Evolutionary conservation across 306 rosid species (phyloP).

Genomic region (Spatholobus suberectus): DNA sequence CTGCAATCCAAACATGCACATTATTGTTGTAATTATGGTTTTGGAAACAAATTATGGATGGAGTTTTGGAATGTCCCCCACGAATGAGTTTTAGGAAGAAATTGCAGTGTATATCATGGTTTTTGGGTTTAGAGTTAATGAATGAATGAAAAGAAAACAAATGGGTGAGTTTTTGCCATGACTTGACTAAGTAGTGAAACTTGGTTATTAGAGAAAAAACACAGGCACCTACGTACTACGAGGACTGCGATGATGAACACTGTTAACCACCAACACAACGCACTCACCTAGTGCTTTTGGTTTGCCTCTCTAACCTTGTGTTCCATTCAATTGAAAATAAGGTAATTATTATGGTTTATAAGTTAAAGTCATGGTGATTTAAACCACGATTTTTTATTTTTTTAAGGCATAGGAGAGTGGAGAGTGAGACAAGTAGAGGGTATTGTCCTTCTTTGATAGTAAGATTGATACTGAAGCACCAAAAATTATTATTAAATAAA

Average conservation of each 20-base stretch:
- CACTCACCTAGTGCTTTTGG: conserved; percentile 20
- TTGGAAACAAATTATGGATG: conserved; percentile 38
- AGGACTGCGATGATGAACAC: conserved; percentile 46
- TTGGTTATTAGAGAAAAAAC: conserved; percentile 34
- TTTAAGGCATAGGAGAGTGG: background rate
- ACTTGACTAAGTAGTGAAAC: background rate
- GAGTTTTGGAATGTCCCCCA: conserved; percentile 27
- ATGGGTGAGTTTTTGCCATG: background rate
- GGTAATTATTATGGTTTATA: background rate
- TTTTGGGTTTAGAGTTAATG: background rate
- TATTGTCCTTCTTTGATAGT: conserved; percentile 5
- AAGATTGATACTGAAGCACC: conserved; percentile 6
- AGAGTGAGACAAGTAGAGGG: conserved; percentile 36
- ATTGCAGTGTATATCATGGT: conserved; percentile 61
- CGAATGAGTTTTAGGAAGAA: conserved; percentile 43
- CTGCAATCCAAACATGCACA: no score
- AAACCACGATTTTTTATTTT: background rate
- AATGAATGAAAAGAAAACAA: no score
- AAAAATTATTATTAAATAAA: background rate
- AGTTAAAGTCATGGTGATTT: background rate
- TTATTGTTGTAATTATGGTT: conserved; percentile 37
- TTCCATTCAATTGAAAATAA: conserved; percentile 35
- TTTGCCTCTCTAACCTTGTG: conserved; percentile 5
- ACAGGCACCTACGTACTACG: conserved; percentile 46
- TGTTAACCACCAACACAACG: conserved; percentile 48